A percentile compares a stretch with the other conserved stretches of the same genome.
Evolutionary conservation across 768 basidiomycete species (phyloP).

Genomic region (Podaxis sp.): DNA sequence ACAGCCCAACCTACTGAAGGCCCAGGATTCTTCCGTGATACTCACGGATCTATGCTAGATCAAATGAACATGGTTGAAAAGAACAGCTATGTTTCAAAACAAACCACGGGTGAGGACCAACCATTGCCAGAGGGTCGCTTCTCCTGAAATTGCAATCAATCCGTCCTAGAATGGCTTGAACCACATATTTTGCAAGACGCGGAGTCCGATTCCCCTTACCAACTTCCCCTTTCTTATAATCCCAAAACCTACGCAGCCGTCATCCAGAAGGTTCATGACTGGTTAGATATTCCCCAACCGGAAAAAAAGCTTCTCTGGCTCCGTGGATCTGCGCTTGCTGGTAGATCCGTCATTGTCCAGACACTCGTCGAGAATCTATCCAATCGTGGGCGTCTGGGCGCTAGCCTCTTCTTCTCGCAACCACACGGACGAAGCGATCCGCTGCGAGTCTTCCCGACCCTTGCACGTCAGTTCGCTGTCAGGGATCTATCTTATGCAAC

Average conservation of each 20-base stretch:
- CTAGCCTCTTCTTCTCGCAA: slow-evolving; percentile 20
- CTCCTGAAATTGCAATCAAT: too few relatives aligned
- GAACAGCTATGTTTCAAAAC: too few relatives aligned
- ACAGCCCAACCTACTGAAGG: too few relatives aligned
- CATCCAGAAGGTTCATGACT: slow-evolving; percentile 6
- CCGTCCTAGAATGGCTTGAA: background rate
- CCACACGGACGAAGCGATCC: background rate
- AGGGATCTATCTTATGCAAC: background rate
- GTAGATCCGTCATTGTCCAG: slow-evolving; percentile 25
- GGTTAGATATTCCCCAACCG: slow-evolving; percentile 4
- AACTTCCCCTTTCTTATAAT: slow-evolving; percentile 12
- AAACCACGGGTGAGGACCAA: too few relatives aligned
- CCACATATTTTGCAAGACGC: background rate
- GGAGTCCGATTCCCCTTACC: slow-evolving; percentile 10
- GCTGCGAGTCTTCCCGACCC: slow-evolving; percentile 15
- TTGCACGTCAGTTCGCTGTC: slow-evolving; percentile 19
- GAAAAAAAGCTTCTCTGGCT: slow-evolving; percentile 16
- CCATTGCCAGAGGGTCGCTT: too few relatives aligned
- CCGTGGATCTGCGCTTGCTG: slow-evolving; percentile 20
- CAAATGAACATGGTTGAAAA: too few relatives aligned
- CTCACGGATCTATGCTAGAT: too few relatives aligned
- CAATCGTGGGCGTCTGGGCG: slow-evolving; percentile 7
- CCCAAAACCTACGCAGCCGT: slow-evolving; percentile 15
- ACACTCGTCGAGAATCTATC: slow-evolving; percentile 19
- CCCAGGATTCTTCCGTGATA: too few relatives aligned